These are phyloP conservation scores for Boletus pseudo-olivaceus DNA, from an alignment of 768 basidiomycete genomes.

Conservation along the genomic window DNA sequence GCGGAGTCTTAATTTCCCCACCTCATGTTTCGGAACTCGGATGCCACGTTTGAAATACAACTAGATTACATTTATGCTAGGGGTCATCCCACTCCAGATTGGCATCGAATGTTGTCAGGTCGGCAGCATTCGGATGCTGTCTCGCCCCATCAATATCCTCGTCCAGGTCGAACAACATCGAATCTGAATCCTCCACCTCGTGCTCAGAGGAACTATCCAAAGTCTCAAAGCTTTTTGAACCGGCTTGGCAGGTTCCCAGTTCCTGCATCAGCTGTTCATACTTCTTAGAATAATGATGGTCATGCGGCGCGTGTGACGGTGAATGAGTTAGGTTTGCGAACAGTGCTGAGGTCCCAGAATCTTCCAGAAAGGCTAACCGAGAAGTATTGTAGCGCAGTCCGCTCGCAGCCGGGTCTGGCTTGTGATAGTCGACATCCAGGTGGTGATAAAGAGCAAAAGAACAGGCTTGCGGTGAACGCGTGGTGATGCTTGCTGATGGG, in stretches of 20 bases:
- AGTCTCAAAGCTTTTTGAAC: conserved; percentile 10
- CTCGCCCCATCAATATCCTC: not conserved
- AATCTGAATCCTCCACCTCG: conserved; percentile 12
- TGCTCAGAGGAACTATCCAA: conserved; percentile 4
- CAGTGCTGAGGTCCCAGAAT: conserved; percentile 10
- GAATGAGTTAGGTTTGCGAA: not conserved
- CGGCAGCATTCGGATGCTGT: not conserved
- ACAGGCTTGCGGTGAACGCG: conserved; percentile 9
- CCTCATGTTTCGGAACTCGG: conserved; percentile 34
- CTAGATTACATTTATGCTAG: conserved; percentile 4
- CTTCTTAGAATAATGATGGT: conserved; percentile 4
- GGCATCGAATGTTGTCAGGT: not conserved
- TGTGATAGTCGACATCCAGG: conserved; percentile 4
- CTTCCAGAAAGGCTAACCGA: conserved; percentile 17
- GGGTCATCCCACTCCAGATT: not conserved
- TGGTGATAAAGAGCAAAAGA: conserved; percentile 19
- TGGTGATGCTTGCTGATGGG: conserved; percentile 18
- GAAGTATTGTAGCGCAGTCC: conserved; percentile 11
- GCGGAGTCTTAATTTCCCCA: conserved; percentile 21
- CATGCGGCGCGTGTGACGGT: conserved; percentile 14
- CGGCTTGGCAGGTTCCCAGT: not conserved
- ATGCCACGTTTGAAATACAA: conserved; percentile 19
- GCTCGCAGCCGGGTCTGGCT: conserved; percentile 9
- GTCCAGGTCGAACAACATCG: conserved; percentile 16
- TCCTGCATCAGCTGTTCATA: conserved; percentile 16